Base-by-base conservation (phyloP, 441 rosid species). In the Euphorbia schlechtendalii region DNA sequence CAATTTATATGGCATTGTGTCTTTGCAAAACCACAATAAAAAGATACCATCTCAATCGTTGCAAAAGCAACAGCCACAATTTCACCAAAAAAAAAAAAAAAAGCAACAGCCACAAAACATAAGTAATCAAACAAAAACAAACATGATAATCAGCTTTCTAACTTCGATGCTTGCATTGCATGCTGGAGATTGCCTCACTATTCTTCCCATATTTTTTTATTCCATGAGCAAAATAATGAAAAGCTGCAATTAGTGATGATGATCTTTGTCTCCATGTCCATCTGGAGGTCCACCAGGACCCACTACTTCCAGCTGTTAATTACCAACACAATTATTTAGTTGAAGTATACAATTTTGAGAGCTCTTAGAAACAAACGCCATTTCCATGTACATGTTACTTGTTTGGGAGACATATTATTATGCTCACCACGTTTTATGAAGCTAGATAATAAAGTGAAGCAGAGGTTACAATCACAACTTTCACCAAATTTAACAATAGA, bases 241-340 rank as follows among this genome's bases (percentile, higher is more conserved):
- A 59, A 41, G 68, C 64, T 66, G 68, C 28, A 56, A 75, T 76
- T 62, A 83, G 68, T n/a, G n/a, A n/a, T 88, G 91, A 67, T 79
- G 76, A 22, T 84, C 61, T n/a, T 86, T 82, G 22, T 84, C 85
- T 1, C 88, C 97, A 69, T 86, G 90, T 65, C 88, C 99, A 72
- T 87, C 91, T 0, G 97, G 97, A 30, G 94, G 86, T 68, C 96
- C 99, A 60, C 99, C 97, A 12, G 96, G 96, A 54, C 99, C 97
- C 54, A 85, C 95, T 68, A 90, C 97, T 77, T 93, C 93, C 73
- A 93, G 84, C 97, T 93, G 90, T 76, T 67, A 73, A 45, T 36
- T 58, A 72, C 32, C 57, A 56, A 22, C 25, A 60, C 34, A 63
- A 34, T 0, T 18, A 56, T 60, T 3, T 34, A 56, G 45, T 27